Evolutionary conservation across 441 rosid genomes (phyloP).

Genomic region (Hypseocharis bilobata): DNA sequence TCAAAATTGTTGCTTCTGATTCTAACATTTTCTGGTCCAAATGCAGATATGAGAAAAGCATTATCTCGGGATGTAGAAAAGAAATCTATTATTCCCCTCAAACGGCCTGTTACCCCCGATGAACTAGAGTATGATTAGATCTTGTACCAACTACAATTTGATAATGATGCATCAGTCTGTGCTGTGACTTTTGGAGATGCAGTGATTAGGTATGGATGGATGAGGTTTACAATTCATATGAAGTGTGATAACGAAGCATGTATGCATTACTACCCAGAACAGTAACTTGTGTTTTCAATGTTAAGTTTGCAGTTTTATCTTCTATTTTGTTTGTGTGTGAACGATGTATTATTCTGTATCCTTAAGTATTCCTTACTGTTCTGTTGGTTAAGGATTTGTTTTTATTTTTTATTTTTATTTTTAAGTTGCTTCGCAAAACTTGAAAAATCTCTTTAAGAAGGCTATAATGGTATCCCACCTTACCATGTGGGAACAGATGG

Average conservation of each 20-base stretch:
- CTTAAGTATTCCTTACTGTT: neutral
- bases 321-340: neutral
- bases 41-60: slow-evolving; percentile 91
- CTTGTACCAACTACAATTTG: neutral
- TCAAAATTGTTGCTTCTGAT: neutral
- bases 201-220: neutral
- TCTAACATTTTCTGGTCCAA: slow-evolving; percentile 11
- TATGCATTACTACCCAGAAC: neutral
- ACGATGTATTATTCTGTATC: neutral
- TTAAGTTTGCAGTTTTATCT: neutral
- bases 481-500: neutral
- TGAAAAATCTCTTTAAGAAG: neutral
- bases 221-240: neutral
- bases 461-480: neutral
- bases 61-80: slow-evolving; percentile 78
- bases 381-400: neutral
- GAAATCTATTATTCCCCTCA: slow-evolving; percentile 77
- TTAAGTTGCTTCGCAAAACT: neutral
- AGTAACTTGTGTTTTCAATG: neutral
- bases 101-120: slow-evolving; percentile 78
- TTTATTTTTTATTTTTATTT: neutral
- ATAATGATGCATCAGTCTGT: neutral
- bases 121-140: slow-evolving; percentile 72
- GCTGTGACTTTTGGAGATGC: slow-evolving; percentile 2
- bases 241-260: neutral